Conservation (phyloP, 768 basidiomycete species). For the Daedaleopsis nitida region DNA sequence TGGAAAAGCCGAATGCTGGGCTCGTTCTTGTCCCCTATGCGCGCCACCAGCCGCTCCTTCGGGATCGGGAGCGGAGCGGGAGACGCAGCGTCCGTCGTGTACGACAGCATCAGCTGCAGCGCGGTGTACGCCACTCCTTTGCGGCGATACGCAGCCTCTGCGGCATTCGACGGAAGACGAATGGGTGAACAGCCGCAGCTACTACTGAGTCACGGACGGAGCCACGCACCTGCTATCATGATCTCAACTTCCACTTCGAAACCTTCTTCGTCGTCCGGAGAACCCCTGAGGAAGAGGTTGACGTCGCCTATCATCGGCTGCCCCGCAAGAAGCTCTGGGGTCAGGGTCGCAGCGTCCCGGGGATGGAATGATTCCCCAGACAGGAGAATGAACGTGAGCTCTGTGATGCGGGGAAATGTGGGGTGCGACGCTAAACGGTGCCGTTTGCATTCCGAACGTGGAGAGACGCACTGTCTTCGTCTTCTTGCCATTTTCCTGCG, state of each 20-base stretch:
- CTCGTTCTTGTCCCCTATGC: slow-evolving; percentile 69
- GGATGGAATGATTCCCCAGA: slow-evolving; percentile 35
- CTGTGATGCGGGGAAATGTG: slow-evolving; percentile 33
- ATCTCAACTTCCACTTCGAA: slow-evolving; percentile 85
- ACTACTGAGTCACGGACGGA: too few species aligned
- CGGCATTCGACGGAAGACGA: not conserved
- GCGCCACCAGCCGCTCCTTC: slow-evolving; percentile 57
- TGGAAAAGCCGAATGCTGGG: slow-evolving; percentile 75
- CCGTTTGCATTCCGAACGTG: not conserved
- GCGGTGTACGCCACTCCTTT: slow-evolving; percentile 66
- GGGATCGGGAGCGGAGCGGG: slow-evolving; percentile 43
- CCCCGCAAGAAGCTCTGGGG: slow-evolving; percentile 33
- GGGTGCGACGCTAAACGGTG: not conserved
- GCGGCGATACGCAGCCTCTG: slow-evolving; percentile 70
- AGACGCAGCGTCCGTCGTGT: slow-evolving; percentile 47
- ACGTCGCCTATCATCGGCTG: slow-evolving; percentile 88
- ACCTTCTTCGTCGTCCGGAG: slow-evolving; percentile 30
- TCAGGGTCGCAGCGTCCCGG: slow-evolving; percentile 8
- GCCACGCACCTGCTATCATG: slow-evolving; percentile 79
- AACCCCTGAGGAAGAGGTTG: slow-evolving; percentile 81
- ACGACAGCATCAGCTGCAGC: slow-evolving; percentile 66
- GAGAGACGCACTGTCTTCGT: slow-evolving; percentile 69
- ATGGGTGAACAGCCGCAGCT: too few species aligned
- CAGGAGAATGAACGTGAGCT: slow-evolving; percentile 90
- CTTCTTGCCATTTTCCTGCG: slow-evolving; percentile 81